phyloP scores from a whole-genome alignment of 192 early-diverging fungal genomes.

The Oehlia diaphana region DNA sequence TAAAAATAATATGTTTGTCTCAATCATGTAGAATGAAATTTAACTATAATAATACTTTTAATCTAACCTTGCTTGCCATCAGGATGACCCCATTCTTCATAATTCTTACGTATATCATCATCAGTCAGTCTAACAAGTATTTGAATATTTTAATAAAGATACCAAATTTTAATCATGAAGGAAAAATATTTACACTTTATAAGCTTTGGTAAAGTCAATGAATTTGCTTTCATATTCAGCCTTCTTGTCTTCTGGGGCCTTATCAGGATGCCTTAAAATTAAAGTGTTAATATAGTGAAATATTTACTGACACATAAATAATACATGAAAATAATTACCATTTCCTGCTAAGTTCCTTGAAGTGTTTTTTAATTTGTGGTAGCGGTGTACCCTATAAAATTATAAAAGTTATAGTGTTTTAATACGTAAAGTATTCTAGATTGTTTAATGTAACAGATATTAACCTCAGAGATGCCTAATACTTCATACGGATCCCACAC shows the following conservation, averaged over 20 bases:
- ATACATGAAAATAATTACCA: slow-evolving; percentile 29
- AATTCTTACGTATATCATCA: slow-evolving; percentile 84
- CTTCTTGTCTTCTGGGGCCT: slow-evolving; percentile 66
- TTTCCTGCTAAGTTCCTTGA: slow-evolving; percentile 68
- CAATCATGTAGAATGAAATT: neutral
- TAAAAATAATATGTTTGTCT: no score
- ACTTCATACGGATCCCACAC: slow-evolving; percentile 96
- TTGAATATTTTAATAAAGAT: neutral
- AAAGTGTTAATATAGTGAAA: slow-evolving; percentile 47
- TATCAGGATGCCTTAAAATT: slow-evolving; percentile 72
- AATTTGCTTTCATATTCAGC: slow-evolving; percentile 73
- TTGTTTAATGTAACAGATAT: neutral
- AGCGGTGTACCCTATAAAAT: slow-evolving; percentile 34
- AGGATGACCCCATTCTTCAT: slow-evolving; percentile 95
- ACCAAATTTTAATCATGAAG: neutral
- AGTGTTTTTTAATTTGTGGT: slow-evolving; percentile 67
- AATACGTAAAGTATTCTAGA: neutral
- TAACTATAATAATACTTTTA: neutral
- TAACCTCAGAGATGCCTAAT: slow-evolving; percentile 74
- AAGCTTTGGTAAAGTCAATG: slow-evolving; percentile 89
- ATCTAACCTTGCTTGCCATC: slow-evolving; percentile 81
- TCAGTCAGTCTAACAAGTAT: slow-evolving; percentile 73
- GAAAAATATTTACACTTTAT: slow-evolving; percentile 70
- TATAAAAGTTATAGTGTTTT: neutral
- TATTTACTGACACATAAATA: slow-evolving; percentile 30